phyloP scores from a whole-genome alignment of 2,329 filamentous ascomycete species.

The Torrubiellomyces zombiae region DNA sequence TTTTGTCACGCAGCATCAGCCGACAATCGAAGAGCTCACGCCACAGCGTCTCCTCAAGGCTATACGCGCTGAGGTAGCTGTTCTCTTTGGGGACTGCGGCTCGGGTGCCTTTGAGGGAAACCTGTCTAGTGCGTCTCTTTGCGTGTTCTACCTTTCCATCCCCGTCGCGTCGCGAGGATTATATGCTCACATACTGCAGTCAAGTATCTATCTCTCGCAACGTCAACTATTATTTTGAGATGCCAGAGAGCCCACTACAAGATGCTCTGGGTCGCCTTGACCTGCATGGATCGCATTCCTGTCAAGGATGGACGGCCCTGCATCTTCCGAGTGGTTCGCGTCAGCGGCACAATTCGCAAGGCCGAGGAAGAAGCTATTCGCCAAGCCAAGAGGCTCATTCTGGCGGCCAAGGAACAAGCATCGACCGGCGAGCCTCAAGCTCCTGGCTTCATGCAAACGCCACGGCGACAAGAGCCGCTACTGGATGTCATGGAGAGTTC shows the following conservation, averaged over 20 bases:
- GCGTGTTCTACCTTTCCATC: neutral
- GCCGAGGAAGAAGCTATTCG: constrained; percentile 79
- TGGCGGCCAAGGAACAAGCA: constrained; percentile 39
- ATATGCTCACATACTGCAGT: constrained; percentile 32
- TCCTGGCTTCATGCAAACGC: constrained; percentile 5
- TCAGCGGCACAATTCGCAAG: constrained; percentile 87
- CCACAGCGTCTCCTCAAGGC: constrained; percentile 47
- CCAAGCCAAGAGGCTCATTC: constrained; percentile 54
- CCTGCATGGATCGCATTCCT: constrained; percentile 58
- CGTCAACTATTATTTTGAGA: constrained; percentile 81
- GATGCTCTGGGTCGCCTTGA: constrained; percentile 78
- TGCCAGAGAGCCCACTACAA: constrained; percentile 70
- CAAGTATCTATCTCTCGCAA: constrained; percentile 85
- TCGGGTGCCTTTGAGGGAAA: constrained; percentile 54
- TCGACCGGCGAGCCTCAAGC: constrained; percentile 3
- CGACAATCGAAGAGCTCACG: constrained; percentile 57
- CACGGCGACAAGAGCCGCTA: constrained; percentile 16
- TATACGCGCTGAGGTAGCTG: constrained; percentile 52
- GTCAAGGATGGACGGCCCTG: constrained; percentile 44
- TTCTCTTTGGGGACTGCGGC: constrained; percentile 80
- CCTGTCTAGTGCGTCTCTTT: constrained; percentile 39
- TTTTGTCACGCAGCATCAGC: constrained; percentile 60
- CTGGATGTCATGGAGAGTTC: constrained; percentile 27
- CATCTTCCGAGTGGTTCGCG: constrained; percentile 68
- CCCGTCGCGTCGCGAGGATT: neutral